Percentiles rank a stretch among this genome's conserved stretches.
Conservation (phyloP, 1,284 basidiomycete genomes). For the Somion occarium region DNA sequence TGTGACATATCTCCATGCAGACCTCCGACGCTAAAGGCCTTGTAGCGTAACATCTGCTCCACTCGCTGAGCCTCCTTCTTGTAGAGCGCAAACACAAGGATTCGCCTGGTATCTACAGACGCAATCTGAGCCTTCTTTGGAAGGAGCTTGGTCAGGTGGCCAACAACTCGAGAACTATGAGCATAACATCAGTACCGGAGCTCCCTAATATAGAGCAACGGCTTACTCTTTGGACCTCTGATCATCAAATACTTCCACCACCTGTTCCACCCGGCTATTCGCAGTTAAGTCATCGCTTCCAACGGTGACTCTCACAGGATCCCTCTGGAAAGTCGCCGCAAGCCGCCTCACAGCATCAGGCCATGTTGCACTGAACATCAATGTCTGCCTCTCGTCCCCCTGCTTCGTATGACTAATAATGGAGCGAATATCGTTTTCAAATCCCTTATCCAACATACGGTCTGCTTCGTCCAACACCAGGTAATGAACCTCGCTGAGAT, state of each 20-base stretch:
- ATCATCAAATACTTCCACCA: slow-evolving; percentile 89
- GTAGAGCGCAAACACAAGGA: slow-evolving; percentile 95
- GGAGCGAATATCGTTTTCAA: slow-evolving; percentile 95
- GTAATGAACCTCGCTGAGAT: slow-evolving; percentile 81
- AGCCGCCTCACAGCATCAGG: slow-evolving; percentile 92
- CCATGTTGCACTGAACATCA: slow-evolving; percentile 99
- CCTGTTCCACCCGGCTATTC: slow-evolving; percentile 85
- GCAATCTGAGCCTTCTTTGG: slow-evolving; percentile 52
- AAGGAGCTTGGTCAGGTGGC: slow-evolving; percentile 55
- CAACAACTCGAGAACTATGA: slow-evolving; percentile 63
- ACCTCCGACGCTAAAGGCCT: slow-evolving; percentile 83
- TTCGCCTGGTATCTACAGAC: slow-evolving; percentile 57
- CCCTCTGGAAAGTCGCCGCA: slow-evolving; percentile 85
- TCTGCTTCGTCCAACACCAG: slow-evolving; percentile 97
- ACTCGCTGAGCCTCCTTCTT: slow-evolving; percentile 96
- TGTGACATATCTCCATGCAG: slow-evolving; percentile 95
- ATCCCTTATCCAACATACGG: slow-evolving; percentile 97
- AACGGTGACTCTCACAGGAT: slow-evolving; percentile 90
- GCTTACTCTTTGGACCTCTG: slow-evolving; percentile 82
- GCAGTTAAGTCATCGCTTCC: slow-evolving; percentile 95
- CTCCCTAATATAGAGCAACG: not conserved
- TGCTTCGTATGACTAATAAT: slow-evolving; percentile 84
- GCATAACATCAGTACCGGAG: not conserved
- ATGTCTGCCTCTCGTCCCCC: slow-evolving; percentile 70
- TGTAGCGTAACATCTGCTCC: slow-evolving; percentile 73